Evolutionary conservation across 2,329 filamentous ascomycete species (phyloP), one percentile per base, ranked within the genome.

Genomic region (Coleophoma cylindrospora): DNA sequence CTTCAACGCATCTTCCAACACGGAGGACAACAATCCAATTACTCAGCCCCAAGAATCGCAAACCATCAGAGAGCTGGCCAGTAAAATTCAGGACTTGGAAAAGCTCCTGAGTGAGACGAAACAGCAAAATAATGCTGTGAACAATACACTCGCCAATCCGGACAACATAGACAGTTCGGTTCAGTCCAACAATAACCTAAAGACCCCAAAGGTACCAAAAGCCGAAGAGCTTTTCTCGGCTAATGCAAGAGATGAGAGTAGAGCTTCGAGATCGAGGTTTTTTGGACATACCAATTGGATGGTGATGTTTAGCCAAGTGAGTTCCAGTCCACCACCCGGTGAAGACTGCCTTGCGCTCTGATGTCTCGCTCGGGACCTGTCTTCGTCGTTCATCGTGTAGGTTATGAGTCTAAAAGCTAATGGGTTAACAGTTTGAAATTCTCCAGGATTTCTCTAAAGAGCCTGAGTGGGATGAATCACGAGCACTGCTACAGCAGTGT

Each of bases 401-500:
- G 34, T 43, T n/a, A 41, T 45, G 12, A 19, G 7, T n/a, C 11
- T 40, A 13, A 7, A 43, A 13, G 27, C 27, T 27, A 27, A 27
- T 27, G 27, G 3, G 9, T 27, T 3, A 2, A 27, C n/a, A 43
- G 27, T 48, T 41, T 32, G 48, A 43, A 17, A 41, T 37, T 13
- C 44, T 48, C 15, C 17, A 21, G 8, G 38, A 50, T 14, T 45
- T 52, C 19, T 49, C 44, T 14, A 22, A 49, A 22, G 47, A 22
- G 3, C 41, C 22, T 32, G 17, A 34, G 19, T 40, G 48, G 15
- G 34, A 22, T 17, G 34, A 54, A 13, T 32, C 51, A 19, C 27
- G 33, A 14, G 17, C 37, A 15, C 48, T 54, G 15, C 34, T 61
- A 11, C 48, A 53, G 21, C 53, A 50, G 45, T 60, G 54, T 45